These are phyloP conservation scores for Raphanus hybrid DNA, from an alignment of 441 rosid genomes.

Conservation along the genomic window DNA sequence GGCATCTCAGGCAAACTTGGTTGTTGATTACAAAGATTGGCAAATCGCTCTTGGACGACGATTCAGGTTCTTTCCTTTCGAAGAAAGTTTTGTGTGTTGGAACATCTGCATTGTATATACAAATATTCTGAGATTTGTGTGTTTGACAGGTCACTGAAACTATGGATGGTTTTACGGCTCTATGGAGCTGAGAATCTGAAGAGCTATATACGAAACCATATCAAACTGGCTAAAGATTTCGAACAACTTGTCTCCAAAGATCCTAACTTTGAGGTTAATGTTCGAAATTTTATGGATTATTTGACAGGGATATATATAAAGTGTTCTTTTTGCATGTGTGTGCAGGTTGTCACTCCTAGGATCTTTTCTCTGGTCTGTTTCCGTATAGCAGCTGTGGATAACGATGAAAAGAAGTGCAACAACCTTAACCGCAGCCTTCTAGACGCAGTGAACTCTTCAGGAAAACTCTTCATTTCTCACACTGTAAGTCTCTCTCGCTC, in stretches of 20 bases:
- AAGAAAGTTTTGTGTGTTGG: background rate
- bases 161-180: slow-evolving; percentile 56
- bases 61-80: slow-evolving; percentile 59
- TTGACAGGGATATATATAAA: background rate
- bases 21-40: slow-evolving; percentile 95
- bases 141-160: slow-evolving; percentile 58
- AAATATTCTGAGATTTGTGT: background rate
- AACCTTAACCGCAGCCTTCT: slow-evolving; percentile 59
- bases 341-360: slow-evolving; percentile 76
- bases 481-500: slow-evolving; percentile 54
- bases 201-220: slow-evolving; percentile 76
- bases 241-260: slow-evolving; percentile 68
- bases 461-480: slow-evolving; percentile 82
- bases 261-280: slow-evolving; percentile 67
- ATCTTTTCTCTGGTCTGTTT: slow-evolving; percentile 82
- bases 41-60: slow-evolving; percentile 94
- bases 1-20: slow-evolving; percentile 83
- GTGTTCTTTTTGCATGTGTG: background rate
- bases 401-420: slow-evolving; percentile 51
- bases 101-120: background rate
- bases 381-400: slow-evolving; percentile 51
- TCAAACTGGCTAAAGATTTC: slow-evolving; percentile 68
- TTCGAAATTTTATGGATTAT: background rate
- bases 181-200: slow-evolving; percentile 78
- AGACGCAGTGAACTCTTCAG: slow-evolving; percentile 80